Conservation (phyloP, 2,329 filamentous ascomycete species). For the Epichloe brachyelytri region DNA sequence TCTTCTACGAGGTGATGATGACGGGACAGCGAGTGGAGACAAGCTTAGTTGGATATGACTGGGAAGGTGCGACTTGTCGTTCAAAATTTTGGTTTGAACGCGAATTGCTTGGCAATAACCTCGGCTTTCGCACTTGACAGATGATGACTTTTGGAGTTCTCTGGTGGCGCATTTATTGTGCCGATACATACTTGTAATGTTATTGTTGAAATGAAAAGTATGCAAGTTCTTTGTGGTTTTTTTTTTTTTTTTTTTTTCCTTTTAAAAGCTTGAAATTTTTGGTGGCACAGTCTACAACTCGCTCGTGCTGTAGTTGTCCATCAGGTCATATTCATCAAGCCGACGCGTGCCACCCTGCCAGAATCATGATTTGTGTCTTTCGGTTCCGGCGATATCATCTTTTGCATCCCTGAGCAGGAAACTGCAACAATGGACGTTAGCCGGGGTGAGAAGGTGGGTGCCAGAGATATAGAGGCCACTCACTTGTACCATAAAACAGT, state of each 20-base stretch:
- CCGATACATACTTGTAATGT: background rate
- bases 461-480: conserved; percentile 26
- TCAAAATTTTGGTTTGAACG: background rate
- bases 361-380: conserved; percentile 51
- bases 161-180: background rate
- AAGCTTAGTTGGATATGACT: background rate
- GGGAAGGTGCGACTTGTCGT: background rate
- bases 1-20: background rate
- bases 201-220: too few species aligned
- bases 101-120: background rate
- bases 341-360: background rate
- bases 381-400: conserved; percentile 59
- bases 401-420: conserved; percentile 78
- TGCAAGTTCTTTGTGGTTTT: background rate
- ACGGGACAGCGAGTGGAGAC: background rate
- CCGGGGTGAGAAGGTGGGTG: background rate
- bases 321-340: too few species aligned
- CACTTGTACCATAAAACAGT: conserved; percentile 91
- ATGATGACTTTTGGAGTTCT: conserved; percentile 43
- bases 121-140: background rate
- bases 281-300: too few species aligned
- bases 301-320: too few species aligned
- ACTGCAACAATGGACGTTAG: conserved; percentile 30
- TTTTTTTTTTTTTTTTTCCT: background rate
- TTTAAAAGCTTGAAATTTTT: too few species aligned